phyloP scores from a whole-genome alignment of 2,329 filamentous ascomycete genomes.

The Aphanocladium album region DNA sequence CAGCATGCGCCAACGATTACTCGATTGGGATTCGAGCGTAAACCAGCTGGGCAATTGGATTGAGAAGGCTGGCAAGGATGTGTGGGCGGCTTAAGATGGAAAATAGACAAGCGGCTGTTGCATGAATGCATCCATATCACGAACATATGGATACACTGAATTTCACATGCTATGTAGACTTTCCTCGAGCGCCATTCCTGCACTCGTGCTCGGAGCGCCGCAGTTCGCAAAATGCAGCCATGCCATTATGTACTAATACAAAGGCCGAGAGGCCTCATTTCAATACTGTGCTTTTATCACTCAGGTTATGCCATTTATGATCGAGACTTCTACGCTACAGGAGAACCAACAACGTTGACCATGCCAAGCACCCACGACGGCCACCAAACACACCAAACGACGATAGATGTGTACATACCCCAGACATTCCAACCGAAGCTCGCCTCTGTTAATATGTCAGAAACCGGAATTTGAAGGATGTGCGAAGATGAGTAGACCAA shows the following conservation, averaged over 20 bases:
- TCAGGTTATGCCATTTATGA: not conserved
- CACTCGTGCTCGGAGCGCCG: not conserved
- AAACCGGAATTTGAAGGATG: constrained; percentile 37
- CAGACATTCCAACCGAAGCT: constrained; percentile 86
- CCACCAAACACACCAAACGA: constrained; percentile 96
- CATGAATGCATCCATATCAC: not conserved
- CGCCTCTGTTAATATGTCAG: constrained; percentile 61
- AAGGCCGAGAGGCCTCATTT: not conserved
- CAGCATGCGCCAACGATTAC: constrained; percentile 79
- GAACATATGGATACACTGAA: not conserved
- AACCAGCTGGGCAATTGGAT: constrained; percentile 98
- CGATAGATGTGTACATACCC: constrained; percentile 82
- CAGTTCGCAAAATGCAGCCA: not conserved
- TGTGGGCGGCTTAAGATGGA: constrained; percentile 71
- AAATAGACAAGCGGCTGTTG: not conserved
- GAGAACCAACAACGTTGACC: constrained; percentile 45
- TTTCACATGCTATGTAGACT: not conserved
- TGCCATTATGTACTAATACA: constrained; percentile 4
- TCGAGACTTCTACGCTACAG: not conserved
- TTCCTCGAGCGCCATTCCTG: not conserved
- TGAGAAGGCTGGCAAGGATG: constrained; percentile 86
- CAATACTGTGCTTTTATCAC: not conserved
- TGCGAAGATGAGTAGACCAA: constrained; percentile 45
- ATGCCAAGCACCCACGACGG: constrained; percentile 75
- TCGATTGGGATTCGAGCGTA: constrained; percentile 94